phyloP scores from a whole-genome alignment of 768 basidiomycete species.

The Phanerochaete sordida region DNA sequence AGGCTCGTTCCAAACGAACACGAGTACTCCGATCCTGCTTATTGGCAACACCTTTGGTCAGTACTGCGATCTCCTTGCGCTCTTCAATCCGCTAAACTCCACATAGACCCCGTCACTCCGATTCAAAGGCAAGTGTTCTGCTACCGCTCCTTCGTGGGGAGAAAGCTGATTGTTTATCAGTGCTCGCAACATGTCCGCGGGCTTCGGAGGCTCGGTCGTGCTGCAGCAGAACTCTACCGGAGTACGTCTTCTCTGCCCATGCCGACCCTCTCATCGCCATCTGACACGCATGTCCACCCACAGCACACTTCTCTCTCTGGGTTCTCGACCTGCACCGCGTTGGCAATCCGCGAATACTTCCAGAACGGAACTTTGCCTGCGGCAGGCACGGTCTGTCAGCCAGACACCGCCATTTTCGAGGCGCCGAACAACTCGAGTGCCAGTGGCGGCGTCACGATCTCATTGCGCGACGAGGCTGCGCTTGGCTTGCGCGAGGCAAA shows the following conservation, averaged over 20 bases:
- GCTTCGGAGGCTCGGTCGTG: conserved; percentile 6
- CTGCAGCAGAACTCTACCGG: conserved; percentile 10
- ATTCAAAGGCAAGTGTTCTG: conserved; percentile 6
- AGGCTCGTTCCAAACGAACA: conserved; percentile 16
- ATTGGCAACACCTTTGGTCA: conserved; percentile 21
- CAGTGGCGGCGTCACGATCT: too few species aligned
- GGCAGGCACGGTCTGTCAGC: conserved; percentile 21
- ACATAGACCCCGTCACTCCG: conserved; percentile 13
- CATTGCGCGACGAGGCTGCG: too few species aligned
- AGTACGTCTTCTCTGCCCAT: too few species aligned
- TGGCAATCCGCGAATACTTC: conserved; percentile 22
- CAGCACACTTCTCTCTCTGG: conserved; percentile 20
- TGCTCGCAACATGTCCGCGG: conserved; percentile 2
- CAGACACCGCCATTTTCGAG: conserved; percentile 6
- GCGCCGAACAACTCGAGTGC: too few species aligned
- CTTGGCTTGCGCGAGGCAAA: too few species aligned
- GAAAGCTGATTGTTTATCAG: background rate
- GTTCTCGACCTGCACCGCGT: conserved; percentile 17
- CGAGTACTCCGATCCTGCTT: conserved; percentile 24
- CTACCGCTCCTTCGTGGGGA: background rate
- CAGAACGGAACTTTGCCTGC: conserved; percentile 19
- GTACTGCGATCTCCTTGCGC: background rate
- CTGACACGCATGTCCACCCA: too few species aligned
- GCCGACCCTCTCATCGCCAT: too few species aligned
- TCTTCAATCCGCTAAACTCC: background rate